Evolutionary conservation across 805 yeast species (phyloP).

Genomic region (Wickerhamiella kurtzmanii): DNA sequence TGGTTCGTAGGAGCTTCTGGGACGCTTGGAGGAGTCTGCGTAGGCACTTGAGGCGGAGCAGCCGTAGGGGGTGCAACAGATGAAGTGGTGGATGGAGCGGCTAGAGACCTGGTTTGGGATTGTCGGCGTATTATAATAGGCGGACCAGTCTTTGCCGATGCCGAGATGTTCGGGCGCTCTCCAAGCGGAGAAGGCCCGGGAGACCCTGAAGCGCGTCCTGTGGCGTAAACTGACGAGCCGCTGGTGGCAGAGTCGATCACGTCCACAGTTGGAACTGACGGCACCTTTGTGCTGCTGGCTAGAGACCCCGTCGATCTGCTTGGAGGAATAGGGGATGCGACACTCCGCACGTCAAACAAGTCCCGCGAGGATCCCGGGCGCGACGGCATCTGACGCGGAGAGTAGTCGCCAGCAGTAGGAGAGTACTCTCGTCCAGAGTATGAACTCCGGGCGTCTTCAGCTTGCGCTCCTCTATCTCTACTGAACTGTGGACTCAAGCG

Average conservation of each 20-base stretch:
- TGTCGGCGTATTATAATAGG: no score
- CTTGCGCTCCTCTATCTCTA: background rate
- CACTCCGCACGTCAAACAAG: background rate
- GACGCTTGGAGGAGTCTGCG: background rate
- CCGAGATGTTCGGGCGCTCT: background rate
- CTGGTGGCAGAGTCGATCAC: background rate
- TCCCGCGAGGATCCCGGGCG: background rate
- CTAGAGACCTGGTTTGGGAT: background rate
- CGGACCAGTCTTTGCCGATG: background rate
- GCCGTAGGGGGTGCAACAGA: no score
- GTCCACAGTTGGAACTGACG: background rate
- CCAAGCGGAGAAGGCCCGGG: background rate
- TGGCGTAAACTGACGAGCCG: background rate
- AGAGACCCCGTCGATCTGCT: background rate
- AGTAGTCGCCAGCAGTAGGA: background rate
- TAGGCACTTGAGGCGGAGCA: no score
- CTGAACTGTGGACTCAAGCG: background rate
- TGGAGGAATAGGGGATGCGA: background rate
- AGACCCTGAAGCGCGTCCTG: background rate
- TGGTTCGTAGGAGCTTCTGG: slow-evolving; percentile 1
- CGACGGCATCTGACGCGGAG: background rate
- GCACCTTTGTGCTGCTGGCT: background rate
- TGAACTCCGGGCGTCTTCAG: background rate
- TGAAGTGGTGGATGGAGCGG: background rate
- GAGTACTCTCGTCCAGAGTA: background rate